Conservation (phyloP, 306 rosid species). For the Potentilla sterilis region DNA sequence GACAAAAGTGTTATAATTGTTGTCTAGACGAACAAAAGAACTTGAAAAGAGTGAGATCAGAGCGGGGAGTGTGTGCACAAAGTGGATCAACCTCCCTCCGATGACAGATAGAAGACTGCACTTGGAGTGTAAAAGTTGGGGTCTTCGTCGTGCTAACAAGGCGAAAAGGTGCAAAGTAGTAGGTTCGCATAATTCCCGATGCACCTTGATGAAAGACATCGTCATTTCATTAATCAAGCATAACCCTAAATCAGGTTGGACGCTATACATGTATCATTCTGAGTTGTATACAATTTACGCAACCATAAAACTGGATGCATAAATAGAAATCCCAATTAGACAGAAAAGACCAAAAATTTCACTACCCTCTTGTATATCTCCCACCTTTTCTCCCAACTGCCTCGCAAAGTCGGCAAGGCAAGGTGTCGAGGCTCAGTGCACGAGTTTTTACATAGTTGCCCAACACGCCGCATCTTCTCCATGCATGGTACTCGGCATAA, state of each 20-base stretch:
- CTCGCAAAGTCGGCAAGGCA: conserved; percentile 83
- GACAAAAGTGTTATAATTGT: background rate
- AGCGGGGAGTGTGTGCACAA: background rate
- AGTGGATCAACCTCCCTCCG: background rate
- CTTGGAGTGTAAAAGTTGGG: background rate
- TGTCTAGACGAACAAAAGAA: background rate
- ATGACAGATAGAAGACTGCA: background rate
- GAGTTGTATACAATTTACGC: conserved; percentile 15
- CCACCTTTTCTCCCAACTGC: conserved; percentile 78
- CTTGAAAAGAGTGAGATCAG: background rate
- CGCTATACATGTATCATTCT: background rate
- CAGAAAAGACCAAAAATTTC: background rate
- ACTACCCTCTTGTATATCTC: conserved; percentile 49
- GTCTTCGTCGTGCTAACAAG: background rate
- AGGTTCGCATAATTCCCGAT: background rate
- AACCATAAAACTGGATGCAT: background rate
- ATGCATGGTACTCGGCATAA: conserved; percentile 93
- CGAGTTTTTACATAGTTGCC: conserved; percentile 75
- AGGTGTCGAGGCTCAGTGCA: conserved; percentile 76
- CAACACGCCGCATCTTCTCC: conserved; percentile 85
- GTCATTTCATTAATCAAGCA: background rate
- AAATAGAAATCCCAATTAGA: background rate
- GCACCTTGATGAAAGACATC: background rate
- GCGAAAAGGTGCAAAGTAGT: too few relatives aligned
- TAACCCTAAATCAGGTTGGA: background rate